Base-by-base conservation (phyloP, 805 yeast genomes). In the Ogataea corticis region DNA sequence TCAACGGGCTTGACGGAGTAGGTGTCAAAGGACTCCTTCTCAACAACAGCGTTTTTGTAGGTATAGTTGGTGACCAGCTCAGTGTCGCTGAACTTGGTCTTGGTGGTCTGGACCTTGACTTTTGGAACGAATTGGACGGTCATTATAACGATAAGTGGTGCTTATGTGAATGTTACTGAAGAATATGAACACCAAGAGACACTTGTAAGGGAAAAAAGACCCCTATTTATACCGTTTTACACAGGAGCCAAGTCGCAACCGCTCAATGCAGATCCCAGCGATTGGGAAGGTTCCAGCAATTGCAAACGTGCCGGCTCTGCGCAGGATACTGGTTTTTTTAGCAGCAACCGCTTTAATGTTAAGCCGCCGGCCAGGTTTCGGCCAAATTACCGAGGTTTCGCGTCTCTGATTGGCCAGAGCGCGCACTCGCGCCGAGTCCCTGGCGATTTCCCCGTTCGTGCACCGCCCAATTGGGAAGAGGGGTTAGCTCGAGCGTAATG, bases 21-120 rank as follows among this genome's bases (percentile, higher is more conserved):
- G 43, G 73, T 64, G 30, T 85, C 87, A 33, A 68, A 72, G 23
- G 69, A 62, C 37, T 58, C 63, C 52, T 74, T 72, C 49, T 79
- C 76, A 37, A 88, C 96, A 43, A 76, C 54, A n/a, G 95, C 84
- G 56, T 85, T 87, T 62, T 85, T 86, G 66, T 85, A 85, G 17
- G 79, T 73, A 71, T 82, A 85, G 60, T 79, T 77, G 46, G 90
- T 77, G 56, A 74, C 67, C 51, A 82, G 73, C 40, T 77, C 73
- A 48, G 73, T 71, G 44, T 72, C 81, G 44, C 73, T 67, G 63
- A 73, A 76, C 45, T 61, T 63, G 43, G 80, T 70, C 52, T 76
- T 80, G 62, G 73, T 76, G 39, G 83, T 75, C 52, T 73, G 68
- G 57, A 84, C 85, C 46, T 77, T 66, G 57, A 83, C 80, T 43